A percentile compares a stretch with the other conserved stretches of the same genome.
Evolutionary conservation across 768 basidiomycete species (phyloP).

Genomic region (Hygrophorus pudorinus): DNA sequence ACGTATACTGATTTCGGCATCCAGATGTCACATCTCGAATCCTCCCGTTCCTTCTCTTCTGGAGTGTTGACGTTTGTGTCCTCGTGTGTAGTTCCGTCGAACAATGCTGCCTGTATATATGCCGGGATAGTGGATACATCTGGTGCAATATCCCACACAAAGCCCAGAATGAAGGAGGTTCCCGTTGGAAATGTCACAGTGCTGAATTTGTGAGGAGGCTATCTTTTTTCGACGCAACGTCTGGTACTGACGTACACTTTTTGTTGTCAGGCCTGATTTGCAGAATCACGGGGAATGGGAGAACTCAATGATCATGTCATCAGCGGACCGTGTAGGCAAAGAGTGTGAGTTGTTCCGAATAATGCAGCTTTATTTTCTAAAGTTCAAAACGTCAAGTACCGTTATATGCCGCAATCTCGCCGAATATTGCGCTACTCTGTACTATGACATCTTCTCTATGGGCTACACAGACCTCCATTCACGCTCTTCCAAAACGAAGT

Average conservation of each 20-base stretch:
- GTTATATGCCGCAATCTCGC: slow-evolving; percentile 43
- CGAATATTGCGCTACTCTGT: slow-evolving; percentile 47
- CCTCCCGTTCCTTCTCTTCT: slow-evolving; percentile 30
- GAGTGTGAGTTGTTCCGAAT: slow-evolving; percentile 32
- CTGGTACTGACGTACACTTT: not conserved
- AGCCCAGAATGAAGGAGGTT: slow-evolving; percentile 25
- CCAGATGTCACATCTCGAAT: slow-evolving; percentile 24
- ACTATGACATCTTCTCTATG: slow-evolving; percentile 37
- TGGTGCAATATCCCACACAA: slow-evolving; percentile 27
- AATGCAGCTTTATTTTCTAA: not conserved
- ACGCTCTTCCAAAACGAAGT: slow-evolving; percentile 32
- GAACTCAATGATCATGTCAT: slow-evolving; percentile 32
- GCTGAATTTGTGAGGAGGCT: slow-evolving; percentile 40
- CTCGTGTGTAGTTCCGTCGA: slow-evolving; percentile 22
- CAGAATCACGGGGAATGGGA: slow-evolving; percentile 43
- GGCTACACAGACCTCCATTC: slow-evolving; percentile 28
- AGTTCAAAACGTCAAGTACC: slow-evolving; percentile 37
- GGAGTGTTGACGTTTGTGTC: slow-evolving; percentile 38
- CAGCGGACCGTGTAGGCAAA: slow-evolving; percentile 31
- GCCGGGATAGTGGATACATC: slow-evolving; percentile 39
- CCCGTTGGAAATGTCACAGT: slow-evolving; percentile 39
- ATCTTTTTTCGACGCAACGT: not conserved
- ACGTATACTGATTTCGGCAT: slow-evolving; percentile 5
- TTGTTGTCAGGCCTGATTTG: slow-evolving; percentile 38
- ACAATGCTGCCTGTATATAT: slow-evolving; percentile 27